These are phyloP conservation scores for Rhodotorula sp. DNA, from an alignment of 1,284 basidiomycete species.

Conservation along the genomic window DNA sequence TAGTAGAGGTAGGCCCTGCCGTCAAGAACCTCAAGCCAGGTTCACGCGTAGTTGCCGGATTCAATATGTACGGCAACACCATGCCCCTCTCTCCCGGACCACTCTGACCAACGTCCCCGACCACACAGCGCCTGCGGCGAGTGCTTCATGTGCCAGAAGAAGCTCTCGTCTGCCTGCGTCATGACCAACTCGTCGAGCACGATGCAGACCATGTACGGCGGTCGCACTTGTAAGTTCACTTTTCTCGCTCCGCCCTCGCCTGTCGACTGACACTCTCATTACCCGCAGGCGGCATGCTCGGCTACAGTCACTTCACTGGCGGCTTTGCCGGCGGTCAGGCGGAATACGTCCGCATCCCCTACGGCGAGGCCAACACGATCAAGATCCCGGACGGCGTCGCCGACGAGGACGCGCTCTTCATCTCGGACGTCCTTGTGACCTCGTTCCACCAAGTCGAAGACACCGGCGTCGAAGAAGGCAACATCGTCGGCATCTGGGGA, in stretches of 20 bases:
- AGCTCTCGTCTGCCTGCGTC: constrained; percentile 70
- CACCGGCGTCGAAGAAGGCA: constrained; percentile 64
- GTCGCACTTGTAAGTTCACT: constrained; percentile 63
- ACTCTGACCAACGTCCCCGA: constrained; percentile 58
- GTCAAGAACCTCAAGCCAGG: constrained; percentile 67
- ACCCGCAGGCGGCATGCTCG: constrained; percentile 21
- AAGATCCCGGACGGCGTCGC: constrained; percentile 65
- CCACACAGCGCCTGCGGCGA: constrained; percentile 61
- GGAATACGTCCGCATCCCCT: constrained; percentile 56
- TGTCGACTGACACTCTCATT: neutral
- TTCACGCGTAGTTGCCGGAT: constrained; percentile 66
- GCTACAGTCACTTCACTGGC: constrained; percentile 68
- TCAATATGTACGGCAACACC: neutral
- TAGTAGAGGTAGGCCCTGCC: constrained; percentile 64
- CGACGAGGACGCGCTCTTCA: constrained; percentile 57
- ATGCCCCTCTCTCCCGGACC: neutral
- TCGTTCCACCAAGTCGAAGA: constrained; percentile 72
- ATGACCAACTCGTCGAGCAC: constrained; percentile 64
- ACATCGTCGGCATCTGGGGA: constrained; percentile 64
- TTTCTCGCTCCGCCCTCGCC: constrained; percentile 52
- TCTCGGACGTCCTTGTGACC: constrained; percentile 42
- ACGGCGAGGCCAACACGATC: constrained; percentile 60
- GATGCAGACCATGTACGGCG: constrained; percentile 67
- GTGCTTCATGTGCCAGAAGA: constrained; percentile 69
- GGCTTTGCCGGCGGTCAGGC: constrained; percentile 73